These are phyloP conservation scores for Naganishia antarctica DNA, from an alignment of 768 basidiomycete genomes.

Conservation along the genomic window DNA sequence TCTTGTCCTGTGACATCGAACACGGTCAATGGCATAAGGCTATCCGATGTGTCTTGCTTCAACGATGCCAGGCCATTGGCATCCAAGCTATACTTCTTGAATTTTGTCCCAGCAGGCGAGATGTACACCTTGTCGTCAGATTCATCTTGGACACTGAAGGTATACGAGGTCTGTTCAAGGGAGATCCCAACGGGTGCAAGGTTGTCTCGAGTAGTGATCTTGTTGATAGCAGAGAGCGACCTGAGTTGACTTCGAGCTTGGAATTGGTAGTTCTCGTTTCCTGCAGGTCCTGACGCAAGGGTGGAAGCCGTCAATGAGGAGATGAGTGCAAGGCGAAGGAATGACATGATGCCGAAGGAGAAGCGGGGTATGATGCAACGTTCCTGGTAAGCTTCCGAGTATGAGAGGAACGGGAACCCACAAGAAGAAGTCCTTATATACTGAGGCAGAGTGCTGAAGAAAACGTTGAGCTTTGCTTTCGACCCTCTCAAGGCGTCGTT, in stretches of 20 bases:
- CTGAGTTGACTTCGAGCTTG: background rate
- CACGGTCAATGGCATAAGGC: slow-evolving; percentile 32
- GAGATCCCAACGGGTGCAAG: slow-evolving; percentile 5
- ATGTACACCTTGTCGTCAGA: slow-evolving; percentile 30
- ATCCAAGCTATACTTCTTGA: slow-evolving; percentile 28
- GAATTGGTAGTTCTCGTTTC: slow-evolving; percentile 21
- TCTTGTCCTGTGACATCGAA: slow-evolving; percentile 32
- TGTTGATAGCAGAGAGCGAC: background rate
- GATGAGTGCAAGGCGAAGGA: slow-evolving; percentile 20
- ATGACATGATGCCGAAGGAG: background rate
- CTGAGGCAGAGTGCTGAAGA: no score
- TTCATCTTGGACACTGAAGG: slow-evolving; percentile 26
- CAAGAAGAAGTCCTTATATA: no score
- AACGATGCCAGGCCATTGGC: slow-evolving; percentile 4
- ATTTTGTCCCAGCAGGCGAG: slow-evolving; percentile 29
- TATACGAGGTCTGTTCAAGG: slow-evolving; percentile 27
- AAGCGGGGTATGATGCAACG: background rate
- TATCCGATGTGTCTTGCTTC: background rate
- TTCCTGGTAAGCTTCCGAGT: no score
- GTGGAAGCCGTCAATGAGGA: slow-evolving; percentile 5
- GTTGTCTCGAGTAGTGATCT: slow-evolving; percentile 4
- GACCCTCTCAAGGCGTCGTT: no score
- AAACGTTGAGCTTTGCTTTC: no score
- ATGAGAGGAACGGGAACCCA: no score
- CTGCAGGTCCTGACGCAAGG: slow-evolving; percentile 8